Conservation (phyloP, 306 rosid genomes). For the Dalbergia oliveri region DNA sequence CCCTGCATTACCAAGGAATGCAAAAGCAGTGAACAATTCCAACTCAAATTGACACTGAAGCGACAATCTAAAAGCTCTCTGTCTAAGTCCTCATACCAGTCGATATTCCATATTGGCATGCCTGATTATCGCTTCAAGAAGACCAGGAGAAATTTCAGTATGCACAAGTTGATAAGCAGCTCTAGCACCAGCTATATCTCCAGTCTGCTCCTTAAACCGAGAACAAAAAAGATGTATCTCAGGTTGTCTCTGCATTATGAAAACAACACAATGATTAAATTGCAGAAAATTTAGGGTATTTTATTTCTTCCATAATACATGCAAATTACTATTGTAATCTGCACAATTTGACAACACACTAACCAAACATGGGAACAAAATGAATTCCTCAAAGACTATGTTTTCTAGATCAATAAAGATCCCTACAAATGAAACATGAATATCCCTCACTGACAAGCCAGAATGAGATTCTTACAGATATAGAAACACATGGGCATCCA, state of each 20-base stretch:
- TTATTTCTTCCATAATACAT: not conserved
- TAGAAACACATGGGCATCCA: not conserved
- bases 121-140: slow-evolving; percentile 93
- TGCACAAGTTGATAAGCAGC: slow-evolving; percentile 95
- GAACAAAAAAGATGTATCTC: slow-evolving; percentile 96
- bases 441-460: not conserved
- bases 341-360: not conserved
- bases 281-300: not conserved
- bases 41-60: slow-evolving; percentile 17
- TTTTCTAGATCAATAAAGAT: slow-evolving; percentile 9
- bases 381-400: not conserved
- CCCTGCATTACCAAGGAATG: slow-evolving; percentile 64
- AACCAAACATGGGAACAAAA: slow-evolving; percentile 6
- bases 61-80: slow-evolving; percentile 28
- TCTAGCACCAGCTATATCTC: slow-evolving; percentile 86
- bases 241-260: slow-evolving; percentile 81
- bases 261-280: slow-evolving; percentile 22
- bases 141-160: slow-evolving; percentile 94
- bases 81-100: slow-evolving; percentile 66
- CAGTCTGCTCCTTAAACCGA: slow-evolving; percentile 91
- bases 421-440: slow-evolving; percentile 2
- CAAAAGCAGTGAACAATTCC: slow-evolving; percentile 38
- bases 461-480: not conserved
- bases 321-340: not conserved
- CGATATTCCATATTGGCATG: slow-evolving; percentile 96